Base-by-base conservation (phyloP, 176 grass and related monocot species). In the Pharus latifolius region DNA sequence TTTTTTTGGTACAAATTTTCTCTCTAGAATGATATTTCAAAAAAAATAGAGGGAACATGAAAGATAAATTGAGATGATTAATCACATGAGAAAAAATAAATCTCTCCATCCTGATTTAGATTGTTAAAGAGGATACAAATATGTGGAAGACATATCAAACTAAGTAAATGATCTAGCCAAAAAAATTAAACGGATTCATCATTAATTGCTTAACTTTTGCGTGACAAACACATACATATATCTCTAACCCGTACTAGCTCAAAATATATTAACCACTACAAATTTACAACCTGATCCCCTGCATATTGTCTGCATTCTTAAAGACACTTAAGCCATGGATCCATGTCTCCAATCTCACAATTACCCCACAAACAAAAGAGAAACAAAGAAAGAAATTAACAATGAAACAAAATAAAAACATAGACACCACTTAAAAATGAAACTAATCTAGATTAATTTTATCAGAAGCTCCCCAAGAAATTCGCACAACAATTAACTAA, bases 241-340 rank as follows among this genome's bases (percentile, higher is more conserved):
- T 4, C 33, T 24, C 71, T 30, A 74, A 61, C 27, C 32, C 10
- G 9, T 28, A 27, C 1, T 33, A 33, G 35, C 3, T 35, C 14
- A 29, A 48, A 55, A 73, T 27, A 47, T 49, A 56, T 34, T 63
- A 12, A 47, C 28, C 44, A 16, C 8, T 42, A 73, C 27, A 66
- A 59, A 84, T 79, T 53, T 85, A 79, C 75, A 74, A 13, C 22
- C n/a, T n/a, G n/a, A n/a, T n/a, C n/a, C 2, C 12, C 46, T 35
- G 28, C 28, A 67, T 37, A 59, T 37, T 16, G 49, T 46, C 61
- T n/a, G n/a, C n/a, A 45, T 72, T 33, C 53, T 22, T 27, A 38
- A 64, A 73, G 49, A n/a, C 49, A 24, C 59, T 20, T 18, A 46
- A 47, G 18, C 44, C 69, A 45, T 73, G 14, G 22, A 65, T 55